A percentile compares a stretch with the other conserved stretches of the same genome.
Conservation (phyloP, 371 early-diverging fungal species). For the Nematocida sp. region DNA sequence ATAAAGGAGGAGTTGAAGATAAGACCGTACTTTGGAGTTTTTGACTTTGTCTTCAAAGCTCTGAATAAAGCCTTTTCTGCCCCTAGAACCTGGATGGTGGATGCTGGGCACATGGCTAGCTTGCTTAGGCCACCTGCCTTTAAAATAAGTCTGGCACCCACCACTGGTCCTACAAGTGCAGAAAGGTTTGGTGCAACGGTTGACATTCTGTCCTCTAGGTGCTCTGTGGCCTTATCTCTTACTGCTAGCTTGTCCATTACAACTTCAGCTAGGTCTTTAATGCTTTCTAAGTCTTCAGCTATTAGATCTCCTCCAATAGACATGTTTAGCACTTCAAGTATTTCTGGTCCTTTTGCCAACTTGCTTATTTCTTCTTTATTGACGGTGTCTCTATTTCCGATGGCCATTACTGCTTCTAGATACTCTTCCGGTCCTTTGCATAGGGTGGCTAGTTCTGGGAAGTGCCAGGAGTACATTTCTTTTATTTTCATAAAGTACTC, state of each 20-base stretch:
- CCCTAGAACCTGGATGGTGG: constrained; percentile 88
- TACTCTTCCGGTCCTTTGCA: constrained; percentile 72
- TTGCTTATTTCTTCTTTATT: constrained; percentile 26
- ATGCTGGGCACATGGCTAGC: constrained; percentile 80
- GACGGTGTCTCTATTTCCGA: constrained; percentile 55
- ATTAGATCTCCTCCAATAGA: constrained; percentile 87
- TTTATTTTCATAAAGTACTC: constrained; percentile 88
- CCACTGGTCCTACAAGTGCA: constrained; percentile 77
- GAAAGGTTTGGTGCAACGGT: constrained; percentile 84
- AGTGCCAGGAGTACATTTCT: constrained; percentile 86
- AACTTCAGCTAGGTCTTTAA: constrained; percentile 72
- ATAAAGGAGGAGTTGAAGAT: constrained; percentile 80
- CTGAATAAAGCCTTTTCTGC: constrained; percentile 92
- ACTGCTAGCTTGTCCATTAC: constrained; percentile 76
- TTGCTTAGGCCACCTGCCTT: constrained; percentile 81
- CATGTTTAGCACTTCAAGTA: constrained; percentile 74
- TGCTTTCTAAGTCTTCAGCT: constrained; percentile 77
- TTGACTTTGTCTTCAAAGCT: constrained; percentile 80
- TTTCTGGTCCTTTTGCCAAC: constrained; percentile 55
- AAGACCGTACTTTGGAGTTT: constrained; percentile 90
- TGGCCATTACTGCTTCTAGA: constrained; percentile 67
- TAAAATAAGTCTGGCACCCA: constrained; percentile 79
- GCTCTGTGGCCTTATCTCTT: constrained; percentile 75
- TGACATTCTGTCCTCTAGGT: constrained; percentile 77
- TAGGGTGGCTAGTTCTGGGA: constrained; percentile 76